Percentiles rank a stretch among this genome's conserved stretches.
Evolutionary conservation across 2,329 filamentous ascomycete species (phyloP).

Genomic region (Nemania abortiva): DNA sequence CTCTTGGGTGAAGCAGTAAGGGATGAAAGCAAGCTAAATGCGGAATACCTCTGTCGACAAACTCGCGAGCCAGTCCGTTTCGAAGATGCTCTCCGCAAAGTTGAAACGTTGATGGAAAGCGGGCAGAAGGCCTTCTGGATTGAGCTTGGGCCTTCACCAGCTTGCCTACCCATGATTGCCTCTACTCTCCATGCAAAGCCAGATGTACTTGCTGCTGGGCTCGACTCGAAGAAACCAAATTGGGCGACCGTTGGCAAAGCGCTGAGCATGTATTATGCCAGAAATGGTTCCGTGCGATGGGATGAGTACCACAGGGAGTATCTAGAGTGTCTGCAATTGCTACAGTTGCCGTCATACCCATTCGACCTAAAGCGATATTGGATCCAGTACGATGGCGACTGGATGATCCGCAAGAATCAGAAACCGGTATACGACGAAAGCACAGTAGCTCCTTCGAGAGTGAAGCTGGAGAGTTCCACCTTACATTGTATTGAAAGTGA

Average conservation of each 20-base stretch:
- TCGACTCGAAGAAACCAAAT: conserved; percentile 3
- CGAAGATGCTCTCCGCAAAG: background rate
- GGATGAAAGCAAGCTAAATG: conserved; percentile 5
- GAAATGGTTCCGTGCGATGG: conserved; percentile 38
- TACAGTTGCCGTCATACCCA: conserved; percentile 44
- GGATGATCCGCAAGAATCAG: conserved; percentile 36
- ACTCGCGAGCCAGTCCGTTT: conserved; percentile 24
- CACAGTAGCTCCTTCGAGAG: background rate
- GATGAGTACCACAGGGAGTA: conserved; percentile 43
- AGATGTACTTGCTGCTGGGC: background rate
- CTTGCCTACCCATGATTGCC: conserved; percentile 9
- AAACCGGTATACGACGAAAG: conserved; percentile 15
- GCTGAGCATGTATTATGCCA: conserved; percentile 9
- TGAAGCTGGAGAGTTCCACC: conserved; percentile 7
- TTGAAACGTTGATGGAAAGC: background rate
- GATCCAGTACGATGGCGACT: conserved; percentile 46
- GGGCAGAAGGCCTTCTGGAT: conserved; percentile 18
- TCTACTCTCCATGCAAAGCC: conserved; percentile 3
- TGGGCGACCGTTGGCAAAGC: conserved; percentile 10
- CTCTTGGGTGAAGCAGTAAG: conserved; percentile 22
- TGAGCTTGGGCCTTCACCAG: conserved; percentile 19
- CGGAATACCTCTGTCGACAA: conserved; percentile 20
- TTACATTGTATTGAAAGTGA: conserved; percentile 8
- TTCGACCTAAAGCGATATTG: conserved; percentile 49
- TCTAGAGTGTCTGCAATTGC: conserved; percentile 33